Percentiles rank a stretch among this genome's conserved stretches.
phyloP scores from a whole-genome alignment of 805 yeast genomes.

The Pichia paraexigua region DNA sequence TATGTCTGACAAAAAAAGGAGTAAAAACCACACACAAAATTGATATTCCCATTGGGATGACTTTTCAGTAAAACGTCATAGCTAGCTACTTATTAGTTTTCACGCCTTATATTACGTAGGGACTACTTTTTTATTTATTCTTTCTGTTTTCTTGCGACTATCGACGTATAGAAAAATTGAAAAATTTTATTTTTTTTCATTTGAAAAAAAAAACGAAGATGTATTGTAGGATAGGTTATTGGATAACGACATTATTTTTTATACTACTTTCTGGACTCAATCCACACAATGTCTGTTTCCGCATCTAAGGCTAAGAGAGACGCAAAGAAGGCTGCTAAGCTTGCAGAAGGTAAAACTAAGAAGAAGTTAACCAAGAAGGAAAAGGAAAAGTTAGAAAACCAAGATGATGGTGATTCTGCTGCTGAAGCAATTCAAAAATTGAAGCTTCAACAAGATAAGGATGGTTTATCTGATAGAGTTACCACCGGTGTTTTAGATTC shows the following conservation, averaged over 20 bases:
- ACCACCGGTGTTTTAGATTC: slow-evolving; percentile 95
- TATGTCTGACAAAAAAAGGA: no score
- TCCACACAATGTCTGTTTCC: slow-evolving; percentile 45
- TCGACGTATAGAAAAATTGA: not conserved
- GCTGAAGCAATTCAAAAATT: slow-evolving; percentile 75
- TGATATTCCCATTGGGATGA: no score
- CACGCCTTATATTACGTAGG: no score
- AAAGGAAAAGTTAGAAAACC: slow-evolving; percentile 35
- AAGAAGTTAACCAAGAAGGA: slow-evolving; percentile 59
- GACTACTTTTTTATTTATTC: not conserved
- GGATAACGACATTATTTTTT: not conserved
- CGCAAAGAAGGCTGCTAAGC: slow-evolving; percentile 90
- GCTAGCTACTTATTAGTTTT: no score
- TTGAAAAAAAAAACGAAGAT: not conserved
- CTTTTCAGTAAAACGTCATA: no score
- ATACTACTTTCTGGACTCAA: not conserved
- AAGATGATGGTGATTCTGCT: slow-evolving; percentile 47
- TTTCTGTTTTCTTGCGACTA: not conserved
- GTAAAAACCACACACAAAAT: no score
- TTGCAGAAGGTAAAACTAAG: slow-evolving; percentile 66
- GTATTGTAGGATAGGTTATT: not conserved
- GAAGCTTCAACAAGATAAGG: slow-evolving; percentile 87
- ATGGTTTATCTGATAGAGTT: slow-evolving; percentile 94
- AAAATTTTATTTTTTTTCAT: not conserved
- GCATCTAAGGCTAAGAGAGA: slow-evolving; percentile 98